These are phyloP conservation scores for Magnaporthiopsis incrustans DNA, from an alignment of 2,329 filamentous ascomycete genomes.

Conservation along the genomic window DNA sequence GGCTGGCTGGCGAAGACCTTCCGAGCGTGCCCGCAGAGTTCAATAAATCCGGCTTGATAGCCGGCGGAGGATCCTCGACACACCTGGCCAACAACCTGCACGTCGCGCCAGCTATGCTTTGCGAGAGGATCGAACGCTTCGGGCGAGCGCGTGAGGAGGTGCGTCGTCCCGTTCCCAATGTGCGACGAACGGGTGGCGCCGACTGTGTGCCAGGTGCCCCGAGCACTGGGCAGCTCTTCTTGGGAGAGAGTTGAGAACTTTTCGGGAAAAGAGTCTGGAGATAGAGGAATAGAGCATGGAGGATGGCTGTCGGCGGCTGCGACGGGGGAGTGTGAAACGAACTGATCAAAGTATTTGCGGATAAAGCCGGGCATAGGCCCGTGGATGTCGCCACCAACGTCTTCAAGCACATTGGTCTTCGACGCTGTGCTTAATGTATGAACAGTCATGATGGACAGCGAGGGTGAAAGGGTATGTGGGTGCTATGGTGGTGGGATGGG, in stretches of 20 bases:
- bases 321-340: background rate
- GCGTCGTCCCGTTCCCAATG: background rate
- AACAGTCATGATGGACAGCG: no score
- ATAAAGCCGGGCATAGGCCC: background rate
- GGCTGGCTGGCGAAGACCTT: slow-evolving; percentile 24
- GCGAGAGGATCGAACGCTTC: no score
- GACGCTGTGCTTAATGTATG: no score
- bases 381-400: background rate
- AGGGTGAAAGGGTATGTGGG: no score
- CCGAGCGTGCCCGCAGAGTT: background rate
- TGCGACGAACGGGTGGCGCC: background rate
- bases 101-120: background rate
- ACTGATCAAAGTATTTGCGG: background rate
- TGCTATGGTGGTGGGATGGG: no score
- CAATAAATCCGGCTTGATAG: background rate
- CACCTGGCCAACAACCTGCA: background rate
- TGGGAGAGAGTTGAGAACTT: background rate
- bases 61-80: background rate
- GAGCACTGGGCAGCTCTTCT: background rate
- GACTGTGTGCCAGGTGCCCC: background rate
- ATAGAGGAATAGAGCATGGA: background rate
- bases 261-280: background rate
- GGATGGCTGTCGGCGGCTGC: no score
- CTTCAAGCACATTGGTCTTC: background rate
- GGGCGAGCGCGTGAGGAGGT: background rate